These are phyloP conservation scores for Letharia lupina DNA, from an alignment of 495 filamentous ascomycete species.

Conservation along the genomic window DNA sequence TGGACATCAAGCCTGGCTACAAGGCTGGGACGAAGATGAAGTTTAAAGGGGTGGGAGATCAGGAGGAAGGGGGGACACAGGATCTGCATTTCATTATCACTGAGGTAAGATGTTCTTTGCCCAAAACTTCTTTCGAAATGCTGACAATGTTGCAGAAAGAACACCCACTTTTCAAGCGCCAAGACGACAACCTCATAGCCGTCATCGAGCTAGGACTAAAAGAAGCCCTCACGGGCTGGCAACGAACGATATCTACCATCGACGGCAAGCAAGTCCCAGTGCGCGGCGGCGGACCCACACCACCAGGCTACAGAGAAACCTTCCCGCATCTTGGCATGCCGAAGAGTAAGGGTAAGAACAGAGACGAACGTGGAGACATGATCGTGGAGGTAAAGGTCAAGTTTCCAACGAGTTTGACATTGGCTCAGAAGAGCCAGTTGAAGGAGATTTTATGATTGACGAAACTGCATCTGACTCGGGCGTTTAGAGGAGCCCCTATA, in stretches of 20 bases:
- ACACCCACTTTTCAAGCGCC: constrained; percentile 71
- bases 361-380: constrained; percentile 83
- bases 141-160: constrained; percentile 51
- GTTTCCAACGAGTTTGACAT: constrained; percentile 70
- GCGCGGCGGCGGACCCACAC: constrained; percentile 70
- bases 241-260: constrained; percentile 82
- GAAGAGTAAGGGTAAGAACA: constrained; percentile 51
- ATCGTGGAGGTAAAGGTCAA: constrained; percentile 85
- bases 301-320: constrained; percentile 67
- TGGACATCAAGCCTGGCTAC: constrained; percentile 87
- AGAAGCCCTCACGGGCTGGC: constrained; percentile 94
- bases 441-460: constrained; percentile 56
- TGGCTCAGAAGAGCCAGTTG: constrained; percentile 66
- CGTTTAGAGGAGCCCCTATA: background rate
- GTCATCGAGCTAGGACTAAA: constrained; percentile 79
- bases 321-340: constrained; percentile 88
- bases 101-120: constrained; percentile 56
- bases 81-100: constrained; percentile 90
- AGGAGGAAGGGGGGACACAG: constrained; percentile 94
- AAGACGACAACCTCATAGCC: constrained; percentile 74
- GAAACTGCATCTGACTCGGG: background rate
- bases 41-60: constrained; percentile 90
- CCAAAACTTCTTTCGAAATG: background rate
- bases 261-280: constrained; percentile 77
- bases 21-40: constrained; percentile 97